Evolutionary conservation across 345 rosid species (phyloP).

Genomic region (Eucalyptus paniculata): DNA sequence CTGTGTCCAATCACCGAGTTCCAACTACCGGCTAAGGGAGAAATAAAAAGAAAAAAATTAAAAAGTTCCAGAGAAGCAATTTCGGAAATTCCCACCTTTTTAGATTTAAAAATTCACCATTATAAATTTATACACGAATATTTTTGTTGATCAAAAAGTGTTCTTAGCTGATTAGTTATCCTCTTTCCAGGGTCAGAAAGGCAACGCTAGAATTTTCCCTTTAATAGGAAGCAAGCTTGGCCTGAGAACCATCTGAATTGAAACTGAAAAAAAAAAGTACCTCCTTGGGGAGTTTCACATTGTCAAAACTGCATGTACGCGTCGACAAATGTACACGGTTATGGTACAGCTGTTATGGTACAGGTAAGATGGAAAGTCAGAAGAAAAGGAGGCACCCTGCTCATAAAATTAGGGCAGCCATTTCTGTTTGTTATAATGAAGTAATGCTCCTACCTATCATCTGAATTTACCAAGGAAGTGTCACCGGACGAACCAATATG

Average conservation of each 20-base stretch:
- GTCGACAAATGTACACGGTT: background rate
- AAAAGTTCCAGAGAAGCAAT: too few species aligned
- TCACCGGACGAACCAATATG: background rate
- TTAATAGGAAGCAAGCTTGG: background rate
- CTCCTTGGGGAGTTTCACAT: background rate
- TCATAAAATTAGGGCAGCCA: background rate
- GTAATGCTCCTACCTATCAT: background rate
- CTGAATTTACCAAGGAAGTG: background rate
- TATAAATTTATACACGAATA: too few species aligned
- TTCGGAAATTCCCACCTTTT: too few species aligned
- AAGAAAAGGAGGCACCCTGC: background rate
- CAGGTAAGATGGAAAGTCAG: background rate
- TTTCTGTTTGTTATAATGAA: background rate
- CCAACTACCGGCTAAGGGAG: too few species aligned
- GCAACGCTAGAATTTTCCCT: background rate
- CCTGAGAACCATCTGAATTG: background rate
- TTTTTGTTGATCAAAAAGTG: too few species aligned
- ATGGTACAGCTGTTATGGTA: background rate
- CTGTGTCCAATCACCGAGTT: too few species aligned
- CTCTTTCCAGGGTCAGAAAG: background rate
- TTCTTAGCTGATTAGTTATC: background rate
- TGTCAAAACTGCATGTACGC: background rate
- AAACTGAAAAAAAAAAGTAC: background rate
- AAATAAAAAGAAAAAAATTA: too few species aligned
- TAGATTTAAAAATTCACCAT: too few species aligned